Evolutionary conservation across 2,329 filamentous ascomycete species (phyloP), one percentile per base, ranked within the genome.

Genomic region (Colletotrichum sp.): DNA sequence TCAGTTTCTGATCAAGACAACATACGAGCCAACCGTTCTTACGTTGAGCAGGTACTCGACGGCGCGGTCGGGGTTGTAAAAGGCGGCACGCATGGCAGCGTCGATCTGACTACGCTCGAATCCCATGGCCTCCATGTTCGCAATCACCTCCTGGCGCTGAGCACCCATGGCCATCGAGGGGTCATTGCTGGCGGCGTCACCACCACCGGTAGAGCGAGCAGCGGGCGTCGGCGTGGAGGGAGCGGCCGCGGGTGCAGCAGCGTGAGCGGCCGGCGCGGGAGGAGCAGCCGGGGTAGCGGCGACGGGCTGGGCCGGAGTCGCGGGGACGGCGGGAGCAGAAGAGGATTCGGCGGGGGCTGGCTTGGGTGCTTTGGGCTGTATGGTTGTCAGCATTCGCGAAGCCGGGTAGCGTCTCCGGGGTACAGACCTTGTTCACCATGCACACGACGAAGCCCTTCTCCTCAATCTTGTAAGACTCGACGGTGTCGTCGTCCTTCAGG

Each of bases 391-490:
- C 55, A 48, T 13, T 55, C 8, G 8, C 55, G 68, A 28, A 24
- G 48, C 12, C 28, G 16, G 21, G 21, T 7, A 10, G 24, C 28
- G 10, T 21, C 16, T 15, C 8, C 18, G 15, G 16, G 32, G 38
- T 73, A 78, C 85, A 78, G 88, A 98, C 96, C 94, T 99, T 99
- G 84, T 95, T 95, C 81, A 98, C 93, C 93, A 99, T 98, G 88
- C 97, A 99, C 77, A 99, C 97, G 82, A 99, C 96, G 85, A 99
- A 99, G 48, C 97, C 97, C 90, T 99, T 99, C 91, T 99, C 97
- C 87, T 99, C 96, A 78, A 99, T 99, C 87, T 95, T 98, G 89
- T 99, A 99, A 55, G 95, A 96, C 86, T 96, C 95, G 80, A 99
- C 94, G 4, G 96, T 98, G 83, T 98, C 97, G 77, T 96, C 95